Evolutionary conservation across 805 yeast genomes (phyloP), one percentile per base, ranked within the genome.

Genomic region (Zygotorulaspora florentina): DNA sequence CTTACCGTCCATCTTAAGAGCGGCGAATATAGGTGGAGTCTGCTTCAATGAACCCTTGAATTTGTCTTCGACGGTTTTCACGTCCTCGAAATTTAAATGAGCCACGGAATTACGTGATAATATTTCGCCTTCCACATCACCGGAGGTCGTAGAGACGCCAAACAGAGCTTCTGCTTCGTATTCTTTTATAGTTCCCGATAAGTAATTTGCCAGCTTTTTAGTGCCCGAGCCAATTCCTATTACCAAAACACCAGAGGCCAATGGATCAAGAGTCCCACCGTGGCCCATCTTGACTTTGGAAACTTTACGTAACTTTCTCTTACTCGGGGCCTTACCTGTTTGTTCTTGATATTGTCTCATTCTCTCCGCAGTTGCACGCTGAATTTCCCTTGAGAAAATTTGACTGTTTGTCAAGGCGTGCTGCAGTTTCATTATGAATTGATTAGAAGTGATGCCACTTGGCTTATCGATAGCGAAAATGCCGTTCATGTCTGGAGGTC

Each of bases 191-290:
- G 95, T 83, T 26, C 83, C 85, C 26, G 80, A 80, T 16, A 91
- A 71, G 58, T 85, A 89, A 48, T 77, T 71, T 45, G 80, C 83
- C 35, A 93, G 70, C 60, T 77, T 71, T 63, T 91, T 95, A 2
- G 99, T 93, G 2, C 99, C 99, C 1, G 73, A 51, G 5, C 96
- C 96, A n/a, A 93, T 79, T 4, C 99, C 99, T 45, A 93, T 74
- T 1, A 95, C 91, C 35, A 87, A 65, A 1, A 91, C 90, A 9
- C 99, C 99, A n/a, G 89, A 81, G 0, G 99, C 99, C 35, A 87
- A 67, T 0, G 98, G 97, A 59, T 93, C 99, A 31, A 93, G 71
- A 0, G 99, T 93, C 8, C 99, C 99, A 15, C 99, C 99, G 65
- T 93, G 99, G 1, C 99, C 99, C 73, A 91, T 84, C 59, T 93